Evolutionary conservation across 108 stramenopile genomes (phyloP).

Genomic region (Poteriospumella lacustris): DNA sequence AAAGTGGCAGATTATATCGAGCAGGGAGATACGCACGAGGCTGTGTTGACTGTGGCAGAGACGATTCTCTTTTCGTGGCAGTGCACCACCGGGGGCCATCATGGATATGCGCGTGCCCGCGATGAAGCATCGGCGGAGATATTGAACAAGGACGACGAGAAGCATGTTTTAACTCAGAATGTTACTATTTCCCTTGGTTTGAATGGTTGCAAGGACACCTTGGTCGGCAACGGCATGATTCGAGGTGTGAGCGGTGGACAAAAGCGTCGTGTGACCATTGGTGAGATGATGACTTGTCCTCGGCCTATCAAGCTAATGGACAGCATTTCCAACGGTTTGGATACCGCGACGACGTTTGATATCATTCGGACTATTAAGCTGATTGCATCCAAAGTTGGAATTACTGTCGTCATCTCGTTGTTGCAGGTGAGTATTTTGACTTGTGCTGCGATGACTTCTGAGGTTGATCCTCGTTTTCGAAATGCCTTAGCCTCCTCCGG

Average conservation of each 20-base stretch:
- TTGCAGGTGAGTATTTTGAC: conserved; percentile 58
- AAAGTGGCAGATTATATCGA: conserved; percentile 50
- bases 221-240: conserved; percentile 58
- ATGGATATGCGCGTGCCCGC: too few species aligned
- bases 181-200: conserved; percentile 37
- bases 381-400: conserved; percentile 21
- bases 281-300: conserved; percentile 61
- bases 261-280: conserved; percentile 75
- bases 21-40: conserved; percentile 66
- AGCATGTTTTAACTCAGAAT: conserved; percentile 49
- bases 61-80: conserved; percentile 66
- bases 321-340: conserved; percentile 74
- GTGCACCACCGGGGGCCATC: conserved; percentile 51
- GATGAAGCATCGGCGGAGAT: too few species aligned
- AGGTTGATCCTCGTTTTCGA: too few species aligned
- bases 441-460: too few species aligned
- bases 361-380: conserved; percentile 45
- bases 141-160: too few species aligned
- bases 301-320: too few species aligned
- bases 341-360: conserved; percentile 71
- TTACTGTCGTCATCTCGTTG: conserved; percentile 61
- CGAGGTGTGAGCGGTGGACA: conserved; percentile 79
- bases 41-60: conserved; percentile 66
- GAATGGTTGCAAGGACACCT: conserved; percentile 59
- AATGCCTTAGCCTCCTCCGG: conserved; percentile 78